Evolutionary conservation across 805 yeast genomes (phyloP), one percentile per base, ranked within the genome.

Genomic region (Pichia sporocuriosa): DNA sequence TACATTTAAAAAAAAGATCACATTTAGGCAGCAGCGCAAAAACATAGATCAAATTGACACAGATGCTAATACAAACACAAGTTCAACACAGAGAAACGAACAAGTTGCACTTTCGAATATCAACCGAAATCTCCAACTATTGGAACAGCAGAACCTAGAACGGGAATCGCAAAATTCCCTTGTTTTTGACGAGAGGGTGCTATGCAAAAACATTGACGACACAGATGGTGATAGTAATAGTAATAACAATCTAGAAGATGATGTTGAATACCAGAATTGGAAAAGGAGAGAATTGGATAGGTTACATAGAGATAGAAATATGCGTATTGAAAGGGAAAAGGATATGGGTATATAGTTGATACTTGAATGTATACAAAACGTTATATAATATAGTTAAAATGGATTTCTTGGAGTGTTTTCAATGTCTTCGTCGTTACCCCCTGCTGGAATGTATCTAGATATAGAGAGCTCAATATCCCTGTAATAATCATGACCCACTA

Each of bases 191-290:
- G 48, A 44, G 23, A 25, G 21, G 6, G 6, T 21, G 15, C 15
- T 38, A 11, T 36, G 51, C 17, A 58, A 54, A 3, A 66, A 52
- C 0, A 53, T 74, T 0, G 84, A 79, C 49, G 88, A 81, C 50
- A 29, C 72, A 5, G 78, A 78, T 43, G 77, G 81, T 0, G 73
- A 66, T n/a, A n/a, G n/a, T n/a, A n/a, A n/a, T n/a, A n/a, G n/a
- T n/a, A n/a, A n/a, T n/a, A n/a, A n/a, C n/a, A n/a, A n/a, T n/a
- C n/a, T n/a, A 39, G 54, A 44, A 7, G 81, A 65, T 39, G 73
- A 66, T 38, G 54, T 42, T 6, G 81, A 65, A 39, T 31, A 30
- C 23, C 43, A 35, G 15, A 41, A 28, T 11, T 67, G 72, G 72
- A 52, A 51, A 43, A 34, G 33, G 31, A 51, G 72, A 20, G 70